Conservation (phyloP, 805 yeast genomes). For the Hanseniaspora thailandica region DNA sequence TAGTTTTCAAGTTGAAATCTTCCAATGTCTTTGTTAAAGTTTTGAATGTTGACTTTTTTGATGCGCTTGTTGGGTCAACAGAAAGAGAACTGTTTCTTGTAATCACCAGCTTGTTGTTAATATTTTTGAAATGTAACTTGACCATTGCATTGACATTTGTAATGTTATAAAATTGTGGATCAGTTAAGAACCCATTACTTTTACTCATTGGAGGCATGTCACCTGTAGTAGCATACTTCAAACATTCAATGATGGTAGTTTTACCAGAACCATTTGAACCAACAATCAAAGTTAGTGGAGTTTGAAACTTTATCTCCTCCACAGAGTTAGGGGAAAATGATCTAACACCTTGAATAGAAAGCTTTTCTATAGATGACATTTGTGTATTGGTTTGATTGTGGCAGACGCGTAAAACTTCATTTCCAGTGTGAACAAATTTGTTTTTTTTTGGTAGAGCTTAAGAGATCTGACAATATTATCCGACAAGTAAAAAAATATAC, state of each 20-base stretch:
- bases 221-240: conserved; percentile 90
- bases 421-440: no score
- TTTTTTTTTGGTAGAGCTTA: background rate
- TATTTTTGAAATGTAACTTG: conserved; percentile 52
- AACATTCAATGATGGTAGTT: conserved; percentile 89
- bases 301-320: conserved; percentile 79
- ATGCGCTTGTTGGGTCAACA: conserved; percentile 45
- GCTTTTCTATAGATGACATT: conserved; percentile 40
- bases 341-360: conserved; percentile 76
- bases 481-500: no score
- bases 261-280: conserved; percentile 96
- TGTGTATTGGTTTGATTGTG: background rate
- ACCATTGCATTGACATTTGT: conserved; percentile 80
- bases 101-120: conserved; percentile 51
- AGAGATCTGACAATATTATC: no score
- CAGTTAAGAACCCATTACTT: conserved; percentile 93
- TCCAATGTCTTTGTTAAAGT: conserved; percentile 74
- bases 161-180: conserved; percentile 70
- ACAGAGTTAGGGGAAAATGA: conserved; percentile 78
- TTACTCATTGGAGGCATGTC: conserved; percentile 90
- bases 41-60: conserved; percentile 53
- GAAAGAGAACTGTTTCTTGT: conserved; percentile 73
- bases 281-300: conserved; percentile 83
- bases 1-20: conserved; percentile 57
- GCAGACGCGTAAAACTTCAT: no score